Base-by-base conservation (phyloP, 73 alveolate species). In the Symbiodinium natans region DNA sequence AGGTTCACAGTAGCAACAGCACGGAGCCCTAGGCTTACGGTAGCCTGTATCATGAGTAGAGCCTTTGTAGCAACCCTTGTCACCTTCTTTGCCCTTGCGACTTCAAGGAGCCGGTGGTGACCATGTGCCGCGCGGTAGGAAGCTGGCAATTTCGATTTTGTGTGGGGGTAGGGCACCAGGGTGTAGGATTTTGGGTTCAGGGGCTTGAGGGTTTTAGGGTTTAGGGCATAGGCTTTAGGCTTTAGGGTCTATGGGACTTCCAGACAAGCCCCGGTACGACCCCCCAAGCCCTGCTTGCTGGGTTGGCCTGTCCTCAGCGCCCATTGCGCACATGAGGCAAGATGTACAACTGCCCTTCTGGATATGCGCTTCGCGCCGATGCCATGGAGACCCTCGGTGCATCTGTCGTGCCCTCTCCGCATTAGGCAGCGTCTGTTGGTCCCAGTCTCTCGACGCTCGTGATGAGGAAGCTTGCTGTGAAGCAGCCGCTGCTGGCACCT, bases 331-430 rank as follows among this genome's bases (percentile, higher is more conserved):
- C 68, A 11, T 27, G 29, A 52, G 68, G 77, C 77, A 63, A 63
- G 15, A 7, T 63, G 77, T 63, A 63, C 77, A 63, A 63, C 77
- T 63, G 77, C 77, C 77, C 77, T 21, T 63, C 77, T 63, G 77
- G 77, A 23, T 63, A 25, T 63, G 77, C 25, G 77, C 77, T 63
- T 2, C 17, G 77, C 31, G 77, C 77, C 31, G 39, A 23, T 63
- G 77, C 77, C 9, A 63, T 63, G 77, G 77, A 63, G 77, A 63
- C 77, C 31, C 77, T 63, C 77, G 40, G 77, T 63, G 77, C 31
- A 63, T 27, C 34, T 11, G 36, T 63, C 77, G 68, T 3, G 68
- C 68, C 68, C 21, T 52, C 68, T 52, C 68, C 68, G 68, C 68
- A 52, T 21, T 52, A 52, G 68, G 68, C 68, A 52, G 68, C 13